A percentile compares a stretch with the other conserved stretches of the same genome.
phyloP scores from a whole-genome alignment of 805 yeast species.

The Kazachstania africana region DNA sequence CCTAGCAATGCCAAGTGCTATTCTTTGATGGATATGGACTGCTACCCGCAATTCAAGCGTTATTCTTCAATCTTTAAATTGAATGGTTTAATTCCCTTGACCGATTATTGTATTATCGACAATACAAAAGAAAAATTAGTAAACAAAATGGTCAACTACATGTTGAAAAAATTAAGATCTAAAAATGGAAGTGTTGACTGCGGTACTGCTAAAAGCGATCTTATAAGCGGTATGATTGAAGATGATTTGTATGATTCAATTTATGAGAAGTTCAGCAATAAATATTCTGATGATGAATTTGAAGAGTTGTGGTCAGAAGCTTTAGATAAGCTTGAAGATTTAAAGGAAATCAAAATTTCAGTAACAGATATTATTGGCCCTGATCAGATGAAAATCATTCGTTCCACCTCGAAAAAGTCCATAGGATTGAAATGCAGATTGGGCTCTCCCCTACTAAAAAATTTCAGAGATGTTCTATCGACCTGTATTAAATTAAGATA shows the following conservation, averaged over 20 bases:
- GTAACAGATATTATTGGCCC: too few species aligned
- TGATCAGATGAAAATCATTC: conserved; percentile 28
- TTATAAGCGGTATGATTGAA: conserved; percentile 37
- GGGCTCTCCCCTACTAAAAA: conserved; percentile 24
- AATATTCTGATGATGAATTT: conserved; percentile 48
- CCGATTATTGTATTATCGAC: conserved; percentile 62
- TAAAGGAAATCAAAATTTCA: neutral
- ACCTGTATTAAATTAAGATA: too few species aligned
- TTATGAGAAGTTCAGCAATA: conserved; percentile 44
- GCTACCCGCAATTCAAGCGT: conserved; percentile 53
- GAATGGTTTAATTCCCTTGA: conserved; percentile 45
- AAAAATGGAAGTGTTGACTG: conserved; percentile 52
- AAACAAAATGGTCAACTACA: conserved; percentile 48
- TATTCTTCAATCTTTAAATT: conserved; percentile 22
- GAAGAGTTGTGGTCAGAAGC: conserved; percentile 32
- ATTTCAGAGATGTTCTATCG: too few species aligned
- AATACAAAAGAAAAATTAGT: conserved; percentile 52
- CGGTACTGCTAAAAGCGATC: conserved; percentile 34
- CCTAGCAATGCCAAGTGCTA: conserved; percentile 71
- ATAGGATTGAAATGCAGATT: conserved; percentile 40
- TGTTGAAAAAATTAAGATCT: conserved; percentile 46
- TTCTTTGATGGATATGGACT: conserved; percentile 42
- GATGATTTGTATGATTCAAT: conserved; percentile 33
- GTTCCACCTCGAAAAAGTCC: conserved; percentile 52
- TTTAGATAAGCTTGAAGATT: conserved; percentile 11